A percentile compares a stretch with the other conserved stretches of the same genome.
Evolutionary conservation across 192 early-diverging fungal genomes (phyloP).

Genomic region (Coemansia reversa): DNA sequence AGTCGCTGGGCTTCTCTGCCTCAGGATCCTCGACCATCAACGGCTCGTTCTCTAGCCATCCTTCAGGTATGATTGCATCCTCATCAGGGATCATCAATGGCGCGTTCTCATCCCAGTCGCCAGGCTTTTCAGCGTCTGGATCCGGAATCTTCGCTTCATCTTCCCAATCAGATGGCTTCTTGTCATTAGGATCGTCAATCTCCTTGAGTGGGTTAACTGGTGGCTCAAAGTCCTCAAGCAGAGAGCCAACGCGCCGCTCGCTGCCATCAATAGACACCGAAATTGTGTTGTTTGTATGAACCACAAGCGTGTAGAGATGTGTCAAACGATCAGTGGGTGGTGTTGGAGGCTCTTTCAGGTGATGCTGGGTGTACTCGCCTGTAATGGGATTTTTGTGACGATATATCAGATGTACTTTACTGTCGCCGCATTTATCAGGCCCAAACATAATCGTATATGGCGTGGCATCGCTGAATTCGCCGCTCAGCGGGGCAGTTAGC

Average conservation of each 20-base stretch:
- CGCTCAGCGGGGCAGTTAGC: constrained; percentile 53
- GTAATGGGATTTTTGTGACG: constrained; percentile 85
- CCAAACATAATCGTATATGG: constrained; percentile 94
- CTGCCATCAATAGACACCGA: constrained; percentile 75
- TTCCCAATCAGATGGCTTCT: constrained; percentile 87
- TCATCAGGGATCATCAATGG: constrained; percentile 74
- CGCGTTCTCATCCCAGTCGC: constrained; percentile 87
- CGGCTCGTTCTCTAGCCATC: constrained; percentile 84
- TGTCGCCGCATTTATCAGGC: constrained; percentile 90
- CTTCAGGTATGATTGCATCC: constrained; percentile 77
- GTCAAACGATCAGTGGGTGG: constrained; percentile 67
- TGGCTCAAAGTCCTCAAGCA: constrained; percentile 78
- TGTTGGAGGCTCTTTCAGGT: constrained; percentile 66
- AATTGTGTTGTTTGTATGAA: constrained; percentile 79
- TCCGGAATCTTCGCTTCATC: constrained; percentile 82
- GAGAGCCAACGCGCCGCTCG: constrained; percentile 62
- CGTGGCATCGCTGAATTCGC: constrained; percentile 75
- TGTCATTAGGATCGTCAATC: constrained; percentile 72
- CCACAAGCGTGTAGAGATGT: constrained; percentile 81
- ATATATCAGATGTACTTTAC: constrained; percentile 94
- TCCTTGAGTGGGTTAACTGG: constrained; percentile 87
- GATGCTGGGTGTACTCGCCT: constrained; percentile 82
- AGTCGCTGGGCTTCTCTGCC: constrained; percentile 82
- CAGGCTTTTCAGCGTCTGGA: constrained; percentile 72
- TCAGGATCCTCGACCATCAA: constrained; percentile 73